A percentile compares a stretch with the other conserved stretches of the same genome.
phyloP scores from a whole-genome alignment of 352 stramenopile species.

The Discostella stelligera region DNA sequence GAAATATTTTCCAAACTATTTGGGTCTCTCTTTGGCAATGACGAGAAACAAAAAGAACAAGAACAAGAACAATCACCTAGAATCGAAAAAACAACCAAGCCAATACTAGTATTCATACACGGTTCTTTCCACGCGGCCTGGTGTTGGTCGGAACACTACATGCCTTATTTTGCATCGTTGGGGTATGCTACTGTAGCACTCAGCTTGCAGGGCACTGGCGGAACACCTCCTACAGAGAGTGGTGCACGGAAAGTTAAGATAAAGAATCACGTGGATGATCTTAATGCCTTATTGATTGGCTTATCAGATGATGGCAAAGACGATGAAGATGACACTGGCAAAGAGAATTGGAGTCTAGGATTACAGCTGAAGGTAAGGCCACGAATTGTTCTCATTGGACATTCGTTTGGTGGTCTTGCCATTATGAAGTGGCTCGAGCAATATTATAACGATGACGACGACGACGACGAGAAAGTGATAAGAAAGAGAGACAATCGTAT shows the following conservation, averaged over 20 bases:
- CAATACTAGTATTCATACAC: conserved; percentile 76
- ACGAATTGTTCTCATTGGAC: conserved; percentile 72
- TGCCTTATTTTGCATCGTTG: conserved; percentile 72
- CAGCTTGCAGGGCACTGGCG: conserved; percentile 77
- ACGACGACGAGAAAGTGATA: conserved; percentile 1
- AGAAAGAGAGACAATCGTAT: conserved; percentile 4
- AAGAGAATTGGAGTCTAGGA: neutral
- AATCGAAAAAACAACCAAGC: conserved; percentile 22
- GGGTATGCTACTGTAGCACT: conserved; percentile 78
- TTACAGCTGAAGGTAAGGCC: conserved; percentile 29
- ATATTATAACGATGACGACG: conserved; percentile 31
- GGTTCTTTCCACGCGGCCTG: conserved; percentile 84
- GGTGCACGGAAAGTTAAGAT: conserved; percentile 76
- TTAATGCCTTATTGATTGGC: conserved; percentile 59
- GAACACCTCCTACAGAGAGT: conserved; percentile 63
- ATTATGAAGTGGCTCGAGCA: conserved; percentile 83
- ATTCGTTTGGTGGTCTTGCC: conserved; percentile 83
- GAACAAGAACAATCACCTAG: neutral
- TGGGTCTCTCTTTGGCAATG: neutral
- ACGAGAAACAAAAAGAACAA: conserved; percentile 13
- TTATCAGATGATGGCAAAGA: conserved; percentile 24
- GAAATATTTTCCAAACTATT: conserved; percentile 32
- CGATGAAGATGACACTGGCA: neutral
- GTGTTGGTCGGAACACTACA: conserved; percentile 84
- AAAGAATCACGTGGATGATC: conserved; percentile 75